Evolutionary conservation across 192 early-diverging fungal species (phyloP).

Genomic region (Endogone sp.): DNA sequence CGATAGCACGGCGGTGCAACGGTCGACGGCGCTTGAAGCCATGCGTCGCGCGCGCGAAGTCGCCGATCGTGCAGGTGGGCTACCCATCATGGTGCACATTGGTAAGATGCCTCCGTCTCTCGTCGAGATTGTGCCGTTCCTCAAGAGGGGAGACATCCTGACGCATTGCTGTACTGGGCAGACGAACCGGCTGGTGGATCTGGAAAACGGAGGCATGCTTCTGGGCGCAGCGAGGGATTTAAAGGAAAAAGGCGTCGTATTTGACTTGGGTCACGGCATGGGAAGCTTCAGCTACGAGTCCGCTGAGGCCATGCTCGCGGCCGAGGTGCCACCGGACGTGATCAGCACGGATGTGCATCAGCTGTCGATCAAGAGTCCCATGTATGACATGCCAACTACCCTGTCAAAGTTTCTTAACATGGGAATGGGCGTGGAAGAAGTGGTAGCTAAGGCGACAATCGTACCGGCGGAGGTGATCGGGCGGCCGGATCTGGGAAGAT

Average conservation of each 20-base stretch:
- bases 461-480: slow-evolving; percentile 15
- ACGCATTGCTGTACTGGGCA: slow-evolving; percentile 23
- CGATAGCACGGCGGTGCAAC: background rate
- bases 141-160: slow-evolving; percentile 21
- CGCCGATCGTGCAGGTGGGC: slow-evolving; percentile 11
- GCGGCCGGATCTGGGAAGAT: slow-evolving; percentile 10
- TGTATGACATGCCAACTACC: slow-evolving; percentile 22
- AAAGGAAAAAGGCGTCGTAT: slow-evolving; percentile 16
- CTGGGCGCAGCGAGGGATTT: slow-evolving; percentile 7
- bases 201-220: background rate
- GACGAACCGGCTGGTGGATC: slow-evolving; percentile 16
- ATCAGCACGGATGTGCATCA: slow-evolving; percentile 24
- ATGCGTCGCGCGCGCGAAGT: slow-evolving; percentile 15
- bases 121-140: slow-evolving; percentile 9
- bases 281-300: slow-evolving; percentile 21
- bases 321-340: slow-evolving; percentile 14
- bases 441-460: slow-evolving; percentile 13
- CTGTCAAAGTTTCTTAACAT: slow-evolving; percentile 18
- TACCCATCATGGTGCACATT: slow-evolving; percentile 22
- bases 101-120: slow-evolving; percentile 13
- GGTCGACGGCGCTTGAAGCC: slow-evolving; percentile 10
- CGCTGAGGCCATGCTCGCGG: slow-evolving; percentile 11
- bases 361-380: slow-evolving; percentile 10
- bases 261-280: slow-evolving; percentile 22
- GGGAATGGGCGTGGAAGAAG: slow-evolving; percentile 9